Evolutionary conservation across 352 stramenopile genomes (phyloP), one percentile per base, ranked within the genome.

Genomic region (Pythium sukuiense): DNA sequence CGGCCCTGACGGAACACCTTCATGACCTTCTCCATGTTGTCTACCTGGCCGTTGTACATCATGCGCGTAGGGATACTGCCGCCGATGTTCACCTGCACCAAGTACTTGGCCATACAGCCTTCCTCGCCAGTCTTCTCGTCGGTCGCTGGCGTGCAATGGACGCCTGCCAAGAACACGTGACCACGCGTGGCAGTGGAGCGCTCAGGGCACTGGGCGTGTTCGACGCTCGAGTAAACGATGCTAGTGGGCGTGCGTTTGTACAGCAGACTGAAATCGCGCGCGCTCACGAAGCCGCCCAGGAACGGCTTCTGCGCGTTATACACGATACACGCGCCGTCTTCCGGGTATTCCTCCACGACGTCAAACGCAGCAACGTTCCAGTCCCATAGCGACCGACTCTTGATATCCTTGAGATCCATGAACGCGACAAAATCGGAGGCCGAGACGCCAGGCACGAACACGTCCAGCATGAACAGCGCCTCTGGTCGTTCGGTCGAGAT

Each of bases 11-110:
- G 68, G 61, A 85, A 85, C 26, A 78, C 69, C 54, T 81, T 83
- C 33, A 82, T 70, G 65, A 87, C 76, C 59, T 87, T 88, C 45
- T 78, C 70, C 75, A 88, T 80, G 62, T 74, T 86, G 76, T 89
- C 80, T 30, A 83, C 74, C 43, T 74, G 83, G 45, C 79, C 81
- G 56, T 73, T 88, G 65, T 87, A 81, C 18, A 85, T 70, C 30
- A 89, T 68, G 27, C 77, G 80, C 11, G 70, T 56, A 0, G 81
- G 79, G 33, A 89, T 62, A 49, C 68, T 80, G 37, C 79, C 77
- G 26, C 71, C 65, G 48, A 88, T 82, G 61, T 88, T 79, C 33
- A 77, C 75, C 37, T 89, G 79, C 26, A 73, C 76, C 54, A 88
- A 70, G 62, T 87, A 87, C 49, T 74, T 80, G 27, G 86, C 48